Conservation (phyloP, 441 rosid species). For the Mallotus japonicus region DNA sequence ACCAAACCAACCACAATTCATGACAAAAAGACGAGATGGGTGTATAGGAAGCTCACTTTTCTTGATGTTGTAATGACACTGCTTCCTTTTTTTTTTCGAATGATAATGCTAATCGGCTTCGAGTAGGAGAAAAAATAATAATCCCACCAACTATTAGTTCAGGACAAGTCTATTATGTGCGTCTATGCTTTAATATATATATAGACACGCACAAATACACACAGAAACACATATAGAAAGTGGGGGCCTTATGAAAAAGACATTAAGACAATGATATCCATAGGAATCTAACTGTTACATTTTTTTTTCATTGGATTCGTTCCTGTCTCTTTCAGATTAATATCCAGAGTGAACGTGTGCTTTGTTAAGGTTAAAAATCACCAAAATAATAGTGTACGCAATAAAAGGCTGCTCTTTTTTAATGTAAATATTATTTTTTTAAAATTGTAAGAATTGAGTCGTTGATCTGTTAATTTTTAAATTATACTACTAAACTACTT, state of each 20-base stretch:
- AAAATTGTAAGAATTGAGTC: no score
- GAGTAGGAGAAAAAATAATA: conserved; percentile 42
- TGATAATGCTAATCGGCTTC: conserved; percentile 39
- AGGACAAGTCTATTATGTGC: conserved; percentile 17
- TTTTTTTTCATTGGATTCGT: conserved; percentile 36
- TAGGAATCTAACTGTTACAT: conserved; percentile 2
- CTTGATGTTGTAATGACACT: conserved; percentile 18
- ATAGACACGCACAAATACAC: not conserved
- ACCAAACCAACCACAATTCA: no score
- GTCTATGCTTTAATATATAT: not conserved
- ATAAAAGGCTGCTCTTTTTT: no score
- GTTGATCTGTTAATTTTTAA: no score
- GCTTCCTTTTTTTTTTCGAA: not conserved
- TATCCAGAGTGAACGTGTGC: no score
- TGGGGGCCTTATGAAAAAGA: not conserved
- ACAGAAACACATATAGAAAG: not conserved
- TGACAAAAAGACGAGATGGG: not conserved
- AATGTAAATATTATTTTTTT: no score
- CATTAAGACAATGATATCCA: conserved; percentile 21
- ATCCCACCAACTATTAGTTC: conserved; percentile 38
- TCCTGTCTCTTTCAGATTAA: conserved; percentile 23
- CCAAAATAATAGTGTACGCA: no score
- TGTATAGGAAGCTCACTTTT: conserved; percentile 44
- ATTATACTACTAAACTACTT: no score
- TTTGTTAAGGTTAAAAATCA: no score